phyloP scores from a whole-genome alignment of 495 filamentous ascomycete genomes.

The Neurospora sp. region DNA sequence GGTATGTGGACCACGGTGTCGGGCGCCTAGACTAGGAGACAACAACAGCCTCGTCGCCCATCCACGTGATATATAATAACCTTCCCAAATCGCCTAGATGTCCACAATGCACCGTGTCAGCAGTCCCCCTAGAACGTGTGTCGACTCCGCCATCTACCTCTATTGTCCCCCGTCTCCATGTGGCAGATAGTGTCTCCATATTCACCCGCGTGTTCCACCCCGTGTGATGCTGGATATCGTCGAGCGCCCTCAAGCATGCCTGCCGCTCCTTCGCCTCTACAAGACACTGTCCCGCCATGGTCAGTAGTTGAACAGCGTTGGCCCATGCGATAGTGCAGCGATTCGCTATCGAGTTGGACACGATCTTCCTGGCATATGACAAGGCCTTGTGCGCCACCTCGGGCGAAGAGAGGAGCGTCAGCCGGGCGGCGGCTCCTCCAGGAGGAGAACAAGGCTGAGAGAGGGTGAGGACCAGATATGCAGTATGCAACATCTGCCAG shows the following conservation, averaged over 20 bases:
- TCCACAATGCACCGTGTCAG: neutral
- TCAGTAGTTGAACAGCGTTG: neutral
- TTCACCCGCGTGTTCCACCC: neutral
- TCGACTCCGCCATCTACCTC: neutral
- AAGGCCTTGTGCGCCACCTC: neutral
- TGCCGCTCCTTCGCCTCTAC: neutral
- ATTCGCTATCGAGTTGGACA: neutral
- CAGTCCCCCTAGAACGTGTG: neutral
- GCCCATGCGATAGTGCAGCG: neutral
- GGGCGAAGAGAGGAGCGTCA: neutral
- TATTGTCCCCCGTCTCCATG: neutral
- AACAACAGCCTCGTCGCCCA: neutral
- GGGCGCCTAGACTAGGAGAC: neutral
- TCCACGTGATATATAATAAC: neutral
- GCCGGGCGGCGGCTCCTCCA: neutral
- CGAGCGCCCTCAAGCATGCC: neutral
- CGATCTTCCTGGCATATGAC: neutral
- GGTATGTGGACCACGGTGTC: neutral
- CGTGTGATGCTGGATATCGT: neutral
- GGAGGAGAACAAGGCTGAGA: neutral
- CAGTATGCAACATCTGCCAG: neutral
- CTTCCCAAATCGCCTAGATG: neutral
- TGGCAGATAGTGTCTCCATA: neutral
- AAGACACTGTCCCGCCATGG: neutral
- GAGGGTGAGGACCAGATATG: neutral